phyloP scores from a whole-genome alignment of 139 green algal species.

The Haematococcus sp. region DNA sequence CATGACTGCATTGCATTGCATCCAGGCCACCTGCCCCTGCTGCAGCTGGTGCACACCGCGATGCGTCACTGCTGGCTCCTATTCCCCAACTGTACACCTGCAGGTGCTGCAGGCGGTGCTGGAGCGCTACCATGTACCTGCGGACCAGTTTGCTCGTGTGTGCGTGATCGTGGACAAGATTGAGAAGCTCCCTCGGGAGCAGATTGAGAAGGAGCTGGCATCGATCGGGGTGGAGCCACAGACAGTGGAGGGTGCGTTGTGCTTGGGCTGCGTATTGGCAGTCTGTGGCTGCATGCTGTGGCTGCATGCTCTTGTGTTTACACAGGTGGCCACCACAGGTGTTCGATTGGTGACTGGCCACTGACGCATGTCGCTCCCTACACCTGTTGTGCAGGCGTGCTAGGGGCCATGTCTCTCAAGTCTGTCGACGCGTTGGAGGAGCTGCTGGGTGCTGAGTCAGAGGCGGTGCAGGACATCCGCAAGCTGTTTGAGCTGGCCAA shows the following conservation, averaged over 20 bases:
- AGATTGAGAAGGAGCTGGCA: constrained; percentile 76
- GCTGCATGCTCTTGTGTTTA: no score
- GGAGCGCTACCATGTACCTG: constrained; percentile 55
- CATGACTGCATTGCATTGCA: not conserved
- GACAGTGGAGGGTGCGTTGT: constrained; percentile 46
- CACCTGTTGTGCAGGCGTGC: constrained; percentile 45
- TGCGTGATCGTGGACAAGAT: constrained; percentile 96
- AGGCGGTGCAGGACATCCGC: constrained; percentile 73
- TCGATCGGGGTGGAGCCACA: constrained; percentile 50
- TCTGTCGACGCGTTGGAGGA: constrained; percentile 60
- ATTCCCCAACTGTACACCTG: not conserved
- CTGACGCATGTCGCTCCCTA: not conserved
- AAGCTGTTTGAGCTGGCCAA: constrained; percentile 82
- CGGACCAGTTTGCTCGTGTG: constrained; percentile 71
- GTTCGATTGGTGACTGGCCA: not conserved
- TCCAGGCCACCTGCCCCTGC: not conserved
- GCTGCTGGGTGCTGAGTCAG: constrained; percentile 46
- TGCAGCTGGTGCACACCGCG: not conserved
- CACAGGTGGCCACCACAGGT: no score
- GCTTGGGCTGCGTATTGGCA: not conserved
- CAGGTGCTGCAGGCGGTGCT: constrained; percentile 78
- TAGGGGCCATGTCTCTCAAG: constrained; percentile 56
- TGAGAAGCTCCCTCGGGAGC: constrained; percentile 76
- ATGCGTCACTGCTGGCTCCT: not conserved
- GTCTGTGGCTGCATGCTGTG: not conserved